phyloP scores from a whole-genome alignment of 106 monocot genomes.

The Phalaenopsis equestris region DNA sequence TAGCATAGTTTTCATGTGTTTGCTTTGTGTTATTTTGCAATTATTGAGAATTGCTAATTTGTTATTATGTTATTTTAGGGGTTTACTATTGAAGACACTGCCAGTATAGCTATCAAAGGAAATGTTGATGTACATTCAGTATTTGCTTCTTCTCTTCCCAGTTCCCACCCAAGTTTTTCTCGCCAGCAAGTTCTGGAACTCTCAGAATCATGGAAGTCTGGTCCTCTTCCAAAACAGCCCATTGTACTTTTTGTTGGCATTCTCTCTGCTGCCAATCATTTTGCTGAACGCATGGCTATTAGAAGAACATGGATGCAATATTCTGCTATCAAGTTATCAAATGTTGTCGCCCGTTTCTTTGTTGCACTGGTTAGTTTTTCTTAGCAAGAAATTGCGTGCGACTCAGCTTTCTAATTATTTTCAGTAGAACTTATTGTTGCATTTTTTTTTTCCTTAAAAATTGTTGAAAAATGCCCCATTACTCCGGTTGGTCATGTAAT shows the following conservation, averaged over 20 bases:
- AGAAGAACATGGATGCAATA: slow-evolving; percentile 95
- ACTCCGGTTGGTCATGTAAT: too few species aligned
- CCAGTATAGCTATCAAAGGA: slow-evolving; percentile 81
- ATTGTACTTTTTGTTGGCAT: slow-evolving; percentile 79
- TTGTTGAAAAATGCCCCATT: too few species aligned
- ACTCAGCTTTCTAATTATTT: too few species aligned
- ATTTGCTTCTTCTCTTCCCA: slow-evolving; percentile 74
- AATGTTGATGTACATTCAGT: slow-evolving; percentile 85
- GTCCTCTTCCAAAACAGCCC: slow-evolving; percentile 31
- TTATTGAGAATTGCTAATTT: not conserved
- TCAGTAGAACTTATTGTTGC: too few species aligned
- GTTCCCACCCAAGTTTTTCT: slow-evolving; percentile 88
- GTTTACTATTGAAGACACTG: slow-evolving; percentile 96
- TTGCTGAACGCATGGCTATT: slow-evolving; percentile 91
- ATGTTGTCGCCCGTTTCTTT: slow-evolving; percentile 85
- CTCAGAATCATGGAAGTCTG: slow-evolving; percentile 72
- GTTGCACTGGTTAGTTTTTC: slow-evolving; percentile 67
- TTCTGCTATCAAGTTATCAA: slow-evolving; percentile 51
- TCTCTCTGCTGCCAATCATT: slow-evolving; percentile 87
- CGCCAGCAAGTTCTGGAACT: slow-evolving; percentile 75
- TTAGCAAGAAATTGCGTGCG: too few species aligned
- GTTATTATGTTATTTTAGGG: slow-evolving; percentile 34
- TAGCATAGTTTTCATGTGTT: too few species aligned
- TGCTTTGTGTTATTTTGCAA: not conserved
- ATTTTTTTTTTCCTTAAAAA: too few species aligned